Evolutionary conservation across 192 early-diverging fungal species (phyloP), one percentile per base, ranked within the genome.

Genomic region (Umbelopsis isabellina): DNA sequence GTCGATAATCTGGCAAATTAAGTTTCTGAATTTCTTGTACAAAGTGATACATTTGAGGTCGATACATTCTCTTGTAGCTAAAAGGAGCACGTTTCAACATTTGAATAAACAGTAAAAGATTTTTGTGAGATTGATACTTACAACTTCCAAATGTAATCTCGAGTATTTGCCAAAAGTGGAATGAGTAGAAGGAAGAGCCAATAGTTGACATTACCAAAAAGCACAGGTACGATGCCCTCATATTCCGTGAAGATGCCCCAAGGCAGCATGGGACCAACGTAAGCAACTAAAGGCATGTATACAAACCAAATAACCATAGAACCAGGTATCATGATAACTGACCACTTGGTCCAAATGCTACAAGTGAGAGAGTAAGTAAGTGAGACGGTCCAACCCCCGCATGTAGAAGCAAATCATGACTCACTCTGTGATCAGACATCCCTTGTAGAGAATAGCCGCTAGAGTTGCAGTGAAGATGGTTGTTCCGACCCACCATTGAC

Each of bases 11-110:
- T 23, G 96, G 98, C 66, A 99, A 94, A 80, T 99, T 98, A 88
- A 92, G 95, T 82, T 97, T 98, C 81, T 98, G 93, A 69, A 99
- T 99, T 83, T 99, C 98, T 82, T 98, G 97, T 49, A 98, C 92
- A 76, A 96, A 94, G 75, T 99, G 98, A 79, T 98, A 98, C 13
- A 91, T 84, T 61, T 89, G 72, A 22, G 96, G 88, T 35, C 84
- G 77, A 76, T 92, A 93, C 81, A 92, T 92, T 46, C 95, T 89
- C 52, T 85, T 85, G 64, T 72, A 67, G 65, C 92, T 93, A 78
- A 35, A 16, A 55, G 48, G 25, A 66, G 70, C 22, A 41, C 22
- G 13, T 30, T n/a, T 37, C 10, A 21, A 52, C 20, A 44, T 10
- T 30, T 37, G 68, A 18, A 20, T 23, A 16, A 20, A 45, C n/a